phyloP scores from a whole-genome alignment of 495 filamentous ascomycete species.

The Gamarada debralockiae region DNA sequence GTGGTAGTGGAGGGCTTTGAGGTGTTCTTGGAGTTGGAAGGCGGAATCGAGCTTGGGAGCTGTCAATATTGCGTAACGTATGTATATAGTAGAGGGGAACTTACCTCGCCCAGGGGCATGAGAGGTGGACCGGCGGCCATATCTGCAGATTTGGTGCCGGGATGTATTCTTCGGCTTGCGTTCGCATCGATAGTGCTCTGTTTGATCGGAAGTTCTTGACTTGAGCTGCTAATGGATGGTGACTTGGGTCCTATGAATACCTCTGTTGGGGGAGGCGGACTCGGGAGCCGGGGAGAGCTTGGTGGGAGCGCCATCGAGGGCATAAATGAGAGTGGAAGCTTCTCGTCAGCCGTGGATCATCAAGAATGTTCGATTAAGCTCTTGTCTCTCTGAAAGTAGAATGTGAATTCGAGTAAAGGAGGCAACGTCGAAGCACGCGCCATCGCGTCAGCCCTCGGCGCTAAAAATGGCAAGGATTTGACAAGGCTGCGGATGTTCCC shows the following conservation, averaged over 20 bases:
- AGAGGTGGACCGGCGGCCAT: constrained; percentile 91
- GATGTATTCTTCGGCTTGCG: constrained; percentile 78
- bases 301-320: constrained; percentile 56
- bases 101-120: constrained; percentile 76
- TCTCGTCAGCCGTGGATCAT: too few relatives aligned
- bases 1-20: constrained; percentile 82
- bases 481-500: not conserved
- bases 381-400: not conserved
- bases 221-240: constrained; percentile 56
- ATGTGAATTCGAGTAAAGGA: not conserved
- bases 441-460: not conserved
- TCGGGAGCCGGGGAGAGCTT: constrained; percentile 81
- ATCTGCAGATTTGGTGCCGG: constrained; percentile 83
- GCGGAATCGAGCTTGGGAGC: constrained; percentile 75
- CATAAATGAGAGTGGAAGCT: not conserved
- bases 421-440: not conserved
- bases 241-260: constrained; percentile 86
- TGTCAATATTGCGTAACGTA: constrained; percentile 5
- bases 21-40: constrained; percentile 97
- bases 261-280: constrained; percentile 85
- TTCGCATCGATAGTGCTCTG: constrained; percentile 48
- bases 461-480: not conserved
- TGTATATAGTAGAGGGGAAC: constrained; percentile 12
- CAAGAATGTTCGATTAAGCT: too few relatives aligned
- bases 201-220: constrained; percentile 55